Conservation (phyloP, 345 rosid species). For the Chamaenerion angustifolium region DNA sequence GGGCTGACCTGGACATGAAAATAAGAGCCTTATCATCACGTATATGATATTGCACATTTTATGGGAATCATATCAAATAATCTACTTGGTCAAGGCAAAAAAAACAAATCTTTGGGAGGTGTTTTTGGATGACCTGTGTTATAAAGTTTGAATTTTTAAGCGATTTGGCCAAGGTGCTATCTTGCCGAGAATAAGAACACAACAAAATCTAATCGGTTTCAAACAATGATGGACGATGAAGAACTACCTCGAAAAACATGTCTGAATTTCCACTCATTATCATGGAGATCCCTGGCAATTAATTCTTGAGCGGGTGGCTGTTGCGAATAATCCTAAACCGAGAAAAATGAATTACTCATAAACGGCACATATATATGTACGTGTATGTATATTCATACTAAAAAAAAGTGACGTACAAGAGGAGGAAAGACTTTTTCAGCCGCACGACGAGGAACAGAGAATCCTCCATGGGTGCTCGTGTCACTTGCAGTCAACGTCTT, state of each 20-base stretch:
- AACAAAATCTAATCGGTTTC: background rate
- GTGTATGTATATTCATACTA: no score
- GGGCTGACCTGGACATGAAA: slow-evolving; percentile 31
- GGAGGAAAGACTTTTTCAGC: slow-evolving; percentile 48
- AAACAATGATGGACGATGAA: background rate
- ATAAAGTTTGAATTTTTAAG: no score
- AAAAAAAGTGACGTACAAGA: slow-evolving; percentile 23
- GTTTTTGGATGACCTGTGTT: no score
- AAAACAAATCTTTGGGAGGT: no score
- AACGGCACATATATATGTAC: no score
- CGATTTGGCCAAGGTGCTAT: no score
- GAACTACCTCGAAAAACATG: slow-evolving; percentile 30
- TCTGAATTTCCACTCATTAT: slow-evolving; percentile 37
- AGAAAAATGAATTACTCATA: background rate
- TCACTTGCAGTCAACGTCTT: slow-evolving; percentile 42
- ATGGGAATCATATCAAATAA: no score
- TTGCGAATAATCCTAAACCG: slow-evolving; percentile 23
- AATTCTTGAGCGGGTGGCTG: slow-evolving; percentile 34
- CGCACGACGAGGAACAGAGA: slow-evolving; percentile 47
- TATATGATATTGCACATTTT: no score
- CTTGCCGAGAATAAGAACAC: no score
- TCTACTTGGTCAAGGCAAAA: no score
- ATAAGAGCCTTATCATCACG: background rate
- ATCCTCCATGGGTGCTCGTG: slow-evolving; percentile 46
- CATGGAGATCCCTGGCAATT: slow-evolving; percentile 39